phyloP scores from a whole-genome alignment of 2,329 filamentous ascomycete genomes.

The Lasiodiplodia theobromae region DNA sequence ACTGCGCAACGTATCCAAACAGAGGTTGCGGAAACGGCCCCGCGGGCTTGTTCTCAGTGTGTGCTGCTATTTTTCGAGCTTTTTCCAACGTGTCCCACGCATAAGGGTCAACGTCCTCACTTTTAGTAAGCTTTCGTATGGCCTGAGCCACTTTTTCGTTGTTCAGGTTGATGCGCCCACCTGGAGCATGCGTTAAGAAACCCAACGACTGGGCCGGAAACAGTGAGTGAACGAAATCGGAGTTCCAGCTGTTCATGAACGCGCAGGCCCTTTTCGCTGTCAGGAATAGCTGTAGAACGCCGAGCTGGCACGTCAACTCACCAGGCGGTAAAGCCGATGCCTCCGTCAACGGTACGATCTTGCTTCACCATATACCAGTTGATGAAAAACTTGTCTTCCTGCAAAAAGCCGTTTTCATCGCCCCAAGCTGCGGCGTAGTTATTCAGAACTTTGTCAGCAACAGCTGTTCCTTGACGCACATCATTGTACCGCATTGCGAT shows the following conservation, averaged over 20 bases:
- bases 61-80: not conserved
- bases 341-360: conserved; percentile 32
- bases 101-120: too few relatives aligned
- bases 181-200: conserved; percentile 39
- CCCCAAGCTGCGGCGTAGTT: too few relatives aligned
- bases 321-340: conserved; percentile 27
- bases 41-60: too few relatives aligned
- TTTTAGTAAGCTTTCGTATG: too few relatives aligned
- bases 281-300: too few relatives aligned
- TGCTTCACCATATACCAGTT: conserved; percentile 42
- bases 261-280: conserved; percentile 33
- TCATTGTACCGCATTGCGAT: conserved; percentile 51
- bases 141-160: too few relatives aligned
- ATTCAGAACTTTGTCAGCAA: too few relatives aligned
- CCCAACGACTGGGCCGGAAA: conserved; percentile 35
- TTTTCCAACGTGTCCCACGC: not conserved
- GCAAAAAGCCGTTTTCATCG: too few relatives aligned
- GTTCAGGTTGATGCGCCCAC: conserved; percentile 35
- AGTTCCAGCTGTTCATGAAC: conserved; percentile 50
- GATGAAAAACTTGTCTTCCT: conserved; percentile 29
- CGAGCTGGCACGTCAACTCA: too few relatives aligned
- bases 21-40: conserved; percentile 26
- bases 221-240: conserved; percentile 36
- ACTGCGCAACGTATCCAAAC: conserved; percentile 42
- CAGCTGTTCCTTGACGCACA: conserved; percentile 37